Evolutionary conservation across 1,139 yeast species (phyloP).

Genomic region (Suhomyces chickasaworum): DNA sequence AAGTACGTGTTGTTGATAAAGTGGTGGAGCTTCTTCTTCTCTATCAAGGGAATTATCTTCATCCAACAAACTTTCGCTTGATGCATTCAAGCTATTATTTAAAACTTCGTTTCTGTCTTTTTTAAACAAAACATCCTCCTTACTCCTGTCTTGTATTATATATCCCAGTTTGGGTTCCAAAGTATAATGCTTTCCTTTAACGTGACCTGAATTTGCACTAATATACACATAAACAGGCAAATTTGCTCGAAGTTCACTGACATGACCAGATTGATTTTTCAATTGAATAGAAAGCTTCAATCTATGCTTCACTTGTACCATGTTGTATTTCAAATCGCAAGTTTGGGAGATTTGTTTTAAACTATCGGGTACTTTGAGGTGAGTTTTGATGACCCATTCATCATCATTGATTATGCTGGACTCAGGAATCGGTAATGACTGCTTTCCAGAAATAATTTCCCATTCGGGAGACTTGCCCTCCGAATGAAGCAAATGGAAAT

Average conservation of each 20-base stretch:
- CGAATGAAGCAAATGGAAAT: constrained; percentile 41
- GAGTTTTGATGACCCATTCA: constrained; percentile 53
- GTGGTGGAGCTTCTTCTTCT: constrained; percentile 43
- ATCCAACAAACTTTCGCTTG: constrained; percentile 18
- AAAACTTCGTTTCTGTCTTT: constrained; percentile 20
- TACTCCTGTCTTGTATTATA: constrained; percentile 39
- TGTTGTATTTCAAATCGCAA: constrained; percentile 50
- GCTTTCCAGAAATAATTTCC: constrained; percentile 42
- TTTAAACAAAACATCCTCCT: constrained; percentile 41
- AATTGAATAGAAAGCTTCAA: constrained; percentile 57
- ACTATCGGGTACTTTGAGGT: constrained; percentile 52
- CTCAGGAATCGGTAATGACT: constrained; percentile 29
- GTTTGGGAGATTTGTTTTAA: constrained; percentile 59
- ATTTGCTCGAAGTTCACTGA: constrained; percentile 69
- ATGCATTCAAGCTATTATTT: constrained; percentile 3
- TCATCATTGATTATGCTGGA: constrained; percentile 41
- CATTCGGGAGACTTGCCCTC: constrained; percentile 46
- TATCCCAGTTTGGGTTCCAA: constrained; percentile 53
- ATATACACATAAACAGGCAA: constrained; percentile 62
- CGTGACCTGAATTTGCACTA: constrained; percentile 53
- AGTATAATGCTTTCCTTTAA: constrained; percentile 53
- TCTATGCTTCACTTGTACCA: constrained; percentile 62
- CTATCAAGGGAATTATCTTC: constrained; percentile 32
- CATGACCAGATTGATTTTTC: constrained; percentile 62
- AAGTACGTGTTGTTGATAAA: constrained; percentile 40